Evolutionary conservation across 2,329 filamentous ascomycete species (phyloP).

Genomic region (Cadophora sp.): DNA sequence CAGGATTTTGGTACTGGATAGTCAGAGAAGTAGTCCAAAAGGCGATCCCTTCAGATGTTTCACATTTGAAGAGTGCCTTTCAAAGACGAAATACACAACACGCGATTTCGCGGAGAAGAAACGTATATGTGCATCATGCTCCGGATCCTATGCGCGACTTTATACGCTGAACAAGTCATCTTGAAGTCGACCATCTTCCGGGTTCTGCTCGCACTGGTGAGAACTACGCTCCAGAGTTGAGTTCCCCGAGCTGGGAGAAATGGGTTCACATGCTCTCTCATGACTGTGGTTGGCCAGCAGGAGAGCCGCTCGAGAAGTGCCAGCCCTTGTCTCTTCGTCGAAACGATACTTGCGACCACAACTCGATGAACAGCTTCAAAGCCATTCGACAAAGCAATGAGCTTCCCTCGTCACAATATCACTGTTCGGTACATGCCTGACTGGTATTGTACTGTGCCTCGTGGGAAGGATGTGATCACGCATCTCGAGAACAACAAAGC

Average conservation of each 20-base stretch:
- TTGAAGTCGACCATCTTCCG: constrained; percentile 14
- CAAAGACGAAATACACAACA: constrained; percentile 15
- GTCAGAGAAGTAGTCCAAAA: not conserved
- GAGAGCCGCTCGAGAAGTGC: constrained; percentile 21
- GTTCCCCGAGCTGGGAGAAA: constrained; percentile 19
- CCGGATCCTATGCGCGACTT: constrained; percentile 18
- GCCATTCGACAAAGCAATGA: constrained; percentile 15
- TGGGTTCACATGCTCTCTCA: constrained; percentile 19
- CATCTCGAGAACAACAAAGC: constrained; percentile 3
- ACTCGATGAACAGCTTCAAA: constrained; percentile 15
- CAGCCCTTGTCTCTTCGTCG: constrained; percentile 13
- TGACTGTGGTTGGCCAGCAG: constrained; percentile 13
- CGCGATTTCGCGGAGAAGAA: constrained; percentile 9
- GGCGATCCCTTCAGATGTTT: constrained; percentile 20
- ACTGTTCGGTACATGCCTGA: constrained; percentile 18
- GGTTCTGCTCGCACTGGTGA: constrained; percentile 15
- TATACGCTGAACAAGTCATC: constrained; percentile 11
- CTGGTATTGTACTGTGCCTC: constrained; percentile 24
- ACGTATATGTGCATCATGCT: constrained; percentile 10
- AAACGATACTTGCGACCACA: constrained; percentile 21
- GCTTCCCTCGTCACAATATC: constrained; percentile 16
- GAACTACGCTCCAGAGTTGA: constrained; percentile 18
- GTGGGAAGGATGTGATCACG: constrained; percentile 14
- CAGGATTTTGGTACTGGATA: constrained; percentile 14
- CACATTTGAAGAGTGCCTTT: constrained; percentile 7